These are phyloP conservation scores for Polymyxa betae DNA, from an alignment of 208 protist species.

Conservation along the genomic window DNA sequence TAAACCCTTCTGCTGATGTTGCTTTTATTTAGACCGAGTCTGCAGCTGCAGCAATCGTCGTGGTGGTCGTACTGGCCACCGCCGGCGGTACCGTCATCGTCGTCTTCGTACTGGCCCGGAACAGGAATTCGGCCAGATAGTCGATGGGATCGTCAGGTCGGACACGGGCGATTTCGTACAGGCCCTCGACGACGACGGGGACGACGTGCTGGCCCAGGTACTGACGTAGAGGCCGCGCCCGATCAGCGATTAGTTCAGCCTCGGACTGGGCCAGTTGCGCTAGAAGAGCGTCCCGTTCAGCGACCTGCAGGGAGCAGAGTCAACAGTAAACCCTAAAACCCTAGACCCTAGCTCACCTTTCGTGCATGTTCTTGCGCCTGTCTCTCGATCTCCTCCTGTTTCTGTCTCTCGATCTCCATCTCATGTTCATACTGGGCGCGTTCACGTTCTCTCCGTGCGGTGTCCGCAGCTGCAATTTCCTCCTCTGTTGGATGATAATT, in stretches of 20 bases:
- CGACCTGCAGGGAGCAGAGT: not conserved
- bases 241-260: not conserved
- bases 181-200: not conserved
- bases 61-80: not conserved
- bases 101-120: not conserved
- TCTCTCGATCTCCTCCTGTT: not conserved
- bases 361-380: not conserved
- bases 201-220: not conserved
- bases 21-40: not conserved
- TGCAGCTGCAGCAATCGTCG: not conserved
- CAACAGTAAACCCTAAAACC: too few relatives aligned
- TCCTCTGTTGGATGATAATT: constrained; percentile 40
- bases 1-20: not conserved
- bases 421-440: not conserved
- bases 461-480: not conserved
- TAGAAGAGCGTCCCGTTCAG: not conserved
- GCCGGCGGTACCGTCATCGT: not conserved
- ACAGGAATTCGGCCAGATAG: constrained; percentile 57
- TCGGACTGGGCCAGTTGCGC: not conserved
- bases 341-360: constrained; percentile 3
- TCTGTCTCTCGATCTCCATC: not conserved
- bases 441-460: not conserved
- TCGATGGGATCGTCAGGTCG: constrained; percentile 52
- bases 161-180: constrained; percentile 18
- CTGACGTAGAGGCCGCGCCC: constrained; percentile 11